Conservation (phyloP, 371 early-diverging fungal species). For the Rhizopus microsporus region DNA sequence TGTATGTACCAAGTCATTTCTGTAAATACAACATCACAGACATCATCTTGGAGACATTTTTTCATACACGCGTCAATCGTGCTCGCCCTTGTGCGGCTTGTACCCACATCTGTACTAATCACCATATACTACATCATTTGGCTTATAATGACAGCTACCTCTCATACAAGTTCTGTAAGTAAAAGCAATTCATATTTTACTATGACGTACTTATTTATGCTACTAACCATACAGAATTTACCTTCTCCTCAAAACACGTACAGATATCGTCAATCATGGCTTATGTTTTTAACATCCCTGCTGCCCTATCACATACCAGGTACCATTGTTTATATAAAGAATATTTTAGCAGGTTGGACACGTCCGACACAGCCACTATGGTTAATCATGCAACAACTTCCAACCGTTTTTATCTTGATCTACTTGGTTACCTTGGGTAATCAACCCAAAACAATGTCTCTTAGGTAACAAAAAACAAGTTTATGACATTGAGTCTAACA, state of each 20-base stretch:
- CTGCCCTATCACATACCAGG: conserved; percentile 50
- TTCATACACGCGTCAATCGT: conserved; percentile 6
- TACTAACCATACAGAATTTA: conserved; percentile 3
- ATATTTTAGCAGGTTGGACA: conserved; percentile 52
- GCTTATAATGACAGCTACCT: conserved; percentile 8
- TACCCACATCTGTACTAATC: conserved; percentile 18
- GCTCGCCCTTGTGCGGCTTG: conserved; percentile 17
- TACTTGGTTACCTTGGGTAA: conserved; percentile 4
- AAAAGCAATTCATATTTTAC: neutral
- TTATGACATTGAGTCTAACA: no score
- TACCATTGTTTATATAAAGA: conserved; percentile 48
- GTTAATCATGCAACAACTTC: conserved; percentile 7
- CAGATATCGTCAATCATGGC: conserved; percentile 49
- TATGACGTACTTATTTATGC: neutral
- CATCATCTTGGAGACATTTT: neutral
- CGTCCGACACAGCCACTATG: neutral
- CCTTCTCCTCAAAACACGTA: conserved; percentile 29
- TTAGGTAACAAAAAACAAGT: no score
- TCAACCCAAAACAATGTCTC: no score
- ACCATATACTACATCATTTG: conserved; percentile 10
- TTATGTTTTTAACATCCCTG: conserved; percentile 49
- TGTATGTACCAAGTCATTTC: neutral
- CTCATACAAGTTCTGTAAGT: conserved; percentile 14
- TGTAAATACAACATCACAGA: neutral
- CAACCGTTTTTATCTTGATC: conserved; percentile 4